Base-by-base conservation (phyloP, 2,329 filamentous ascomycete genomes). In the Hymenoscyphus salicellus region DNA sequence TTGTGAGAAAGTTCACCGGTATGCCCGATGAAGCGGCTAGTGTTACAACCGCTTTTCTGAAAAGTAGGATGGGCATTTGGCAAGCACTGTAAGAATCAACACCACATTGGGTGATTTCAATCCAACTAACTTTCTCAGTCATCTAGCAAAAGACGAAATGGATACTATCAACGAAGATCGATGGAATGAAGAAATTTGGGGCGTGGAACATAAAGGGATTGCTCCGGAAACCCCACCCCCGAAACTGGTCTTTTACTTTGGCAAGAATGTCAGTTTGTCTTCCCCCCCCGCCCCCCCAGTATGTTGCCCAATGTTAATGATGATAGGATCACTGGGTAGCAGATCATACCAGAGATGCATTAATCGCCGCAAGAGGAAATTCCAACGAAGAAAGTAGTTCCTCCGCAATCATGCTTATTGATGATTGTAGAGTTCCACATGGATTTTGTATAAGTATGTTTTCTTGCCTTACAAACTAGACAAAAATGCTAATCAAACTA, bases 101-200 rank as follows among this genome's bases (percentile, higher is more conserved):
- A 10, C 6, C n/a, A 32, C 14, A 14, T 52, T 52, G 46, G 10
- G 20, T 52, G 8, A 52, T 52, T 52, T 4, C 46, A 52, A 52
- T 43, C 61, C 69, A 38, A 69, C 36, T 17, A 1, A 23, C 11
- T 23, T 4, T 38, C 14, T 38, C 28, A 75, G 73, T 49, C 79
- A 84, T 68, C 78, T 89, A 70, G 87, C 82, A 1, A 78, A 81
- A 68, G 83, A 87, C 62, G 87, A 89, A 78, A 82, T 89, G 78
- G 73, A 76, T n/a, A 78, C 76, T 10, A 88, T 89, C 63, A 77
- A 78, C 0, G 83, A 86, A 70, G 86, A 88, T 64, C 76, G 71
- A 59, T 89, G 87, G 87, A 81, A 80, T 10, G 80, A 84, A 26
- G 83, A 84, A 67, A 75, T 89, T 30, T 89, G 86, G 85, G 83